phyloP scores from a whole-genome alignment of 2,329 filamentous ascomycete species.

The Elsinoe arachidis region DNA sequence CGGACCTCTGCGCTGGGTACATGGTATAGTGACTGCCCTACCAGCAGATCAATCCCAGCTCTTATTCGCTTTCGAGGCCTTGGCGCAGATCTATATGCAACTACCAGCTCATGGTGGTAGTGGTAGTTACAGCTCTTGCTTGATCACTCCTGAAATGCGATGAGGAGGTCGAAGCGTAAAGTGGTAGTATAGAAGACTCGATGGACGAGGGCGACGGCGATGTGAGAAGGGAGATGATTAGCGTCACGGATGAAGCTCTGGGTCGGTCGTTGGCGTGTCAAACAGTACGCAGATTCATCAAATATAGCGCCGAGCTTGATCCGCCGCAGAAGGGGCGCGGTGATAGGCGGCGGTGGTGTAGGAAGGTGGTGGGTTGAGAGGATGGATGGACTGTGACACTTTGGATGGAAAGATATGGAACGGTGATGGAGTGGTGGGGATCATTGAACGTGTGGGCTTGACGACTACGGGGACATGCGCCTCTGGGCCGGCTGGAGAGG shows the following conservation, averaged over 20 bases:
- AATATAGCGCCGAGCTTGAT: not conserved
- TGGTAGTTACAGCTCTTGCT: not conserved
- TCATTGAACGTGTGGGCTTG: constrained; percentile 9
- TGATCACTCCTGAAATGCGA: not conserved
- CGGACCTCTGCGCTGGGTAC: constrained; percentile 13
- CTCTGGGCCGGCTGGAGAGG: constrained; percentile 9
- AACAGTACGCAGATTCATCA: not conserved
- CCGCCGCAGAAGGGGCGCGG: not conserved
- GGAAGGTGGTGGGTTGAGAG: not conserved
- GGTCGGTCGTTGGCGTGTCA: not conserved
- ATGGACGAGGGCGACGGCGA: not conserved
- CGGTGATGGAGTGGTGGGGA: constrained; percentile 6
- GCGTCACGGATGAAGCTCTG: not conserved
- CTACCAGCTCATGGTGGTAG: not conserved
- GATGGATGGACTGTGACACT: not conserved
- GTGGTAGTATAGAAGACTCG: not conserved
- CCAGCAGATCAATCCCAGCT: not conserved
- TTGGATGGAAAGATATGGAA: not conserved
- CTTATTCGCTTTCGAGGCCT: not conserved
- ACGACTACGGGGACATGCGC: constrained; percentile 7
- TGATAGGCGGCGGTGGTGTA: constrained; percentile 1
- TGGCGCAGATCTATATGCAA: not conserved
- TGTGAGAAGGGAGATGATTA: not conserved
- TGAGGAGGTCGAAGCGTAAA: not conserved
- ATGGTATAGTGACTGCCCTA: not conserved